phyloP scores from a whole-genome alignment of 108 stramenopile species.

The Skeletonema menzelii region DNA sequence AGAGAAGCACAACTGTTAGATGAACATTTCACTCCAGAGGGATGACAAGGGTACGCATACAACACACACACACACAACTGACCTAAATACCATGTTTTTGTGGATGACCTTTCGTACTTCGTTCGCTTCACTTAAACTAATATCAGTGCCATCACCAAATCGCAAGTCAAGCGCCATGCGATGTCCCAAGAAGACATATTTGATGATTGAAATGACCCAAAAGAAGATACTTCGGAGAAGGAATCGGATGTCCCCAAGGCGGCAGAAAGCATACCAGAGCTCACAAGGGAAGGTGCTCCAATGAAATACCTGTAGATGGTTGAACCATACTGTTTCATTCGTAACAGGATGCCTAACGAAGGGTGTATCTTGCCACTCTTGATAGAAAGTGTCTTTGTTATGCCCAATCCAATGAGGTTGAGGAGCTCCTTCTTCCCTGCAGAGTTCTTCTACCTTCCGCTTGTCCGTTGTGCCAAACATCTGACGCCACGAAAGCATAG shows the following conservation, averaged over 20 bases:
- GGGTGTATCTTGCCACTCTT: conserved; percentile 24
- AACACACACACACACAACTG: not conserved
- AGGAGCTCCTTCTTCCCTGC: conserved; percentile 22
- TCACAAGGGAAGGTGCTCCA: conserved; percentile 50
- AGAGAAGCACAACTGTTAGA: not conserved
- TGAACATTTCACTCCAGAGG: not conserved
- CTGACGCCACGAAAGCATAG: conserved; percentile 36
- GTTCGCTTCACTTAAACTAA: conserved; percentile 37
- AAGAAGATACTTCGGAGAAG: conserved; percentile 16
- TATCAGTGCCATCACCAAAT: conserved; percentile 46
- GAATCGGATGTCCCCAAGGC: conserved; percentile 15
- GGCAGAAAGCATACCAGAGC: conserved; percentile 32
- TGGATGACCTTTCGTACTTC: conserved; percentile 41
- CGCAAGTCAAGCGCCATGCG: conserved; percentile 30
- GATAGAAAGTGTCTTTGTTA: conserved; percentile 28
- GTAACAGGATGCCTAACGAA: conserved; percentile 47
- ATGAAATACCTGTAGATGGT: conserved; percentile 52
- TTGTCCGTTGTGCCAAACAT: conserved; percentile 45
- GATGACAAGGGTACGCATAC: no score
- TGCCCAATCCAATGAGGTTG: conserved; percentile 23
- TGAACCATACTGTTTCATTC: conserved; percentile 50
- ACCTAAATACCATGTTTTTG: conserved; percentile 46
- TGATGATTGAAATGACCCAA: conserved; percentile 13
- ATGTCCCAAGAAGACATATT: conserved; percentile 39
- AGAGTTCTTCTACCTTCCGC: conserved; percentile 24